phyloP scores from a whole-genome alignment of 140 eudicot genomes.

The Ambrosia hybrid region DNA sequence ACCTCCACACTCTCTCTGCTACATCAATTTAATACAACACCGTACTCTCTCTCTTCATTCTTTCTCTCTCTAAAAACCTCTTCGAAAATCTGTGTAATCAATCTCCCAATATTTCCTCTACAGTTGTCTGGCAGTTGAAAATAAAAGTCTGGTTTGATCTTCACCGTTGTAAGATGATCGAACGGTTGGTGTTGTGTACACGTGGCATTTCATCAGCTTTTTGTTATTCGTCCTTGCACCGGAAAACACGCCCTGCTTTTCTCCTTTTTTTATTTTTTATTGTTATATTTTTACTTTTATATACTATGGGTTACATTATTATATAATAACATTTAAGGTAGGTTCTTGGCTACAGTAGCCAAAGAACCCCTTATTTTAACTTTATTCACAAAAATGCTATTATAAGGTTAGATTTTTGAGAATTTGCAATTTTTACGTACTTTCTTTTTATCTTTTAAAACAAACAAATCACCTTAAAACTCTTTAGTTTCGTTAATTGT shows the following conservation, averaged over 20 bases:
- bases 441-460: too few species aligned
- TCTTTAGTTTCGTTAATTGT: too few species aligned
- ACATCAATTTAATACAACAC: constrained; percentile 62
- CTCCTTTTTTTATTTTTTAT: neutral
- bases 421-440: too few species aligned
- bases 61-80: constrained; percentile 22
- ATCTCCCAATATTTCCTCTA: constrained; percentile 48
- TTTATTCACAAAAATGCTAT: too few species aligned
- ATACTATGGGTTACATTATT: neutral
- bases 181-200: constrained; percentile 35
- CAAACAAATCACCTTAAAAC: too few species aligned
- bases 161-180: constrained; percentile 53
- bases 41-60: constrained; percentile 14
- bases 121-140: constrained; percentile 69
- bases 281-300: neutral
- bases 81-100: constrained; percentile 26
- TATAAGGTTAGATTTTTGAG: too few species aligned
- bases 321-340: too few species aligned
- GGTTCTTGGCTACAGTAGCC: too few species aligned
- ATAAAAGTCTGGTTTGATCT: constrained; percentile 41
- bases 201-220: constrained; percentile 66
- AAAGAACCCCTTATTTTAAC: too few species aligned
- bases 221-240: constrained; percentile 74
- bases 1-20: constrained; percentile 36
- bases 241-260: constrained; percentile 89